Conservation (phyloP, 163 green algal genomes). For the Chlamydomonas reinhardtii region DNA sequence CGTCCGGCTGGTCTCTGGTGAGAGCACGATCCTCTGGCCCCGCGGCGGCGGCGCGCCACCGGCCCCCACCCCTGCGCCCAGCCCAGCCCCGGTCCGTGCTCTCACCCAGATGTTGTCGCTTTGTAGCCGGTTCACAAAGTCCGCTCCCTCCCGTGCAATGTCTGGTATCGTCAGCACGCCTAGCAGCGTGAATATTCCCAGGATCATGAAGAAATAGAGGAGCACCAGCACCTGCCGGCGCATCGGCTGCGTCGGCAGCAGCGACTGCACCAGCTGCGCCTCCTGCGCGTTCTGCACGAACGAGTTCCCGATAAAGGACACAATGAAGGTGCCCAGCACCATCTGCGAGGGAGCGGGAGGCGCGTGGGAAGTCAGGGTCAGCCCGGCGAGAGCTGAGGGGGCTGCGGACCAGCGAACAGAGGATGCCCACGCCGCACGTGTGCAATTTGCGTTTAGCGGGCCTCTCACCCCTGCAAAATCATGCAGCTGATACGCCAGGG, state of each 20-base stretch:
- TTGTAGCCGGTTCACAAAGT: slow-evolving; percentile 91
- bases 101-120: slow-evolving; percentile 92
- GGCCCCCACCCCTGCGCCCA: too few relatives aligned
- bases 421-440: not conserved
- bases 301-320: slow-evolving; percentile 92
- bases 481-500: slow-evolving; percentile 77
- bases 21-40: too few relatives aligned
- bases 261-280: slow-evolving; percentile 42
- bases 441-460: too few relatives aligned
- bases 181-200: slow-evolving; percentile 80
- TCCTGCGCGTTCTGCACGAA: slow-evolving; percentile 75
- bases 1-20: too few relatives aligned
- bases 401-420: too few relatives aligned
- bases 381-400: too few relatives aligned
- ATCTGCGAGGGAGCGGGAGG: slow-evolving; percentile 71
- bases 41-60: too few relatives aligned
- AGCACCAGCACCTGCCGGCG: slow-evolving; percentile 79
- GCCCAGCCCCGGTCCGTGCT: too few relatives aligned
- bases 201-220: slow-evolving; percentile 86
- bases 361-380: too few relatives aligned
- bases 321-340: slow-evolving; percentile 92
- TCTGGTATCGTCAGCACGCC: slow-evolving; percentile 91
- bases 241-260: slow-evolving; percentile 30
- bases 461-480: slow-evolving; percentile 89
- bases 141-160: slow-evolving; percentile 88